These are phyloP conservation scores for Leucosporidium yakuticum DNA, from an alignment of 768 basidiomycete genomes.

Conservation along the genomic window DNA sequence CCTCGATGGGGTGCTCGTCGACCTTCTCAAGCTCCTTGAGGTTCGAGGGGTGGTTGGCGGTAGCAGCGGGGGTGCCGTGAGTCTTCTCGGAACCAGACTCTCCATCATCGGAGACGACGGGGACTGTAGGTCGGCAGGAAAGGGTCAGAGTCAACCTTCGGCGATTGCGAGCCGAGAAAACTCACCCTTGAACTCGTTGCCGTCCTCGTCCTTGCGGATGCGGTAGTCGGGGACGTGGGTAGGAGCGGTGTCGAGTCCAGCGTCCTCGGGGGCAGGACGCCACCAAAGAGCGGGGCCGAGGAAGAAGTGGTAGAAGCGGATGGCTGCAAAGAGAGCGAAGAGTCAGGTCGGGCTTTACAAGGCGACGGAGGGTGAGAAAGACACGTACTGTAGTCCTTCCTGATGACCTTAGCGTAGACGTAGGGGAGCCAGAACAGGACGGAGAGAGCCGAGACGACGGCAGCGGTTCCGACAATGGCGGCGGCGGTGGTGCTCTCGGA, in stretches of 20 bases:
- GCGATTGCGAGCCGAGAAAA: background rate
- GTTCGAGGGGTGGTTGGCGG: background rate
- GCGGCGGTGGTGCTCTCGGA: conserved; percentile 40
- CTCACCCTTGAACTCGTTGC: background rate
- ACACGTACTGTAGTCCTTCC: conserved; percentile 45
- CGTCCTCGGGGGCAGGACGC: conserved; percentile 43
- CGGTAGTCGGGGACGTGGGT: conserved; percentile 42
- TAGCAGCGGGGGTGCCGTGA: background rate
- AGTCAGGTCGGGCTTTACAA: background rate
- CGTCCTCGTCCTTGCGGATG: conserved; percentile 20
- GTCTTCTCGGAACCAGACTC: too few species aligned
- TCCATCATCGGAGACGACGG: too few species aligned
- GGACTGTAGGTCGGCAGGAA: background rate
- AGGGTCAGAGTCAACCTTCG: background rate
- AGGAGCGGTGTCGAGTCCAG: conserved; percentile 29
- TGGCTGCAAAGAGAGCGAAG: conserved; percentile 23
- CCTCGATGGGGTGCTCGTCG: conserved; percentile 41
- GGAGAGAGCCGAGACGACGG: conserved; percentile 42
- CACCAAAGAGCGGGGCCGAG: conserved; percentile 46
- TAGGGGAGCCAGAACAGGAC: conserved; percentile 48
- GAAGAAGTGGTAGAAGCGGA: conserved; percentile 48
- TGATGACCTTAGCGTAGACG: conserved; percentile 45
- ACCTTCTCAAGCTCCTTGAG: conserved; percentile 36
- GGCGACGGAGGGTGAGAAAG: background rate
- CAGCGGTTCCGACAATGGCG: conserved; percentile 44